Percentiles rank a stretch among this genome's conserved stretches.
phyloP scores from a whole-genome alignment of 2,329 filamentous ascomycete species.

The Pestalotiopsis sp. region DNA sequence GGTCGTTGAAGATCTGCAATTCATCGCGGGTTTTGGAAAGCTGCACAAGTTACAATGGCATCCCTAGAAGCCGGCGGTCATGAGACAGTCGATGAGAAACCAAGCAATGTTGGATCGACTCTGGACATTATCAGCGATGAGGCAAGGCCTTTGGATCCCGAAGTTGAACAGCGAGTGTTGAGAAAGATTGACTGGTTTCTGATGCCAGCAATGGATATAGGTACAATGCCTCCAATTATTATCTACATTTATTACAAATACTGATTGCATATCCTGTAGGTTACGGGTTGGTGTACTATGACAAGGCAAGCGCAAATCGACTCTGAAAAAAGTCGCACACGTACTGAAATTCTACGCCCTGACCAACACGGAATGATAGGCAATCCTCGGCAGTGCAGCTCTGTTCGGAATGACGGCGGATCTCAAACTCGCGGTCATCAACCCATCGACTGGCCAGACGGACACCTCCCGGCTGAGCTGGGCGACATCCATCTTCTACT shows the following conservation, averaged over 20 bases:
- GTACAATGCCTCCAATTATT: conserved; percentile 26
- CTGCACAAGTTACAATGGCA: too few species aligned
- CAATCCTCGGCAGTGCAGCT: conserved; percentile 70
- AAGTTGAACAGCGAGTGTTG: conserved; percentile 26
- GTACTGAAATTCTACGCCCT: too few species aligned
- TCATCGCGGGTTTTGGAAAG: too few species aligned
- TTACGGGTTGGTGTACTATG: conserved; percentile 68
- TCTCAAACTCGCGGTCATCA: conserved; percentile 56
- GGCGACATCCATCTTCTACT: conserved; percentile 80
- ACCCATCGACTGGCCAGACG: conserved; percentile 49
- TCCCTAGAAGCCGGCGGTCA: too few species aligned
- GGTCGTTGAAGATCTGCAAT: too few species aligned
- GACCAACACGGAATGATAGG: conserved; percentile 37
- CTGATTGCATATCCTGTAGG: background rate
- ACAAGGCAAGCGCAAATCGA: conserved; percentile 48
- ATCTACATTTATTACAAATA: background rate
- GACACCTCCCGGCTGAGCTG: conserved; percentile 70
- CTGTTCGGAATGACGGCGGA: conserved; percentile 77
- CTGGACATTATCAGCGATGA: too few species aligned
- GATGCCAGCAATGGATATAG: conserved; percentile 66
- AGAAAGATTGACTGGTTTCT: conserved; percentile 68
- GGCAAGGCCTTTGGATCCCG: too few species aligned
- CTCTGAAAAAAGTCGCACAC: too few species aligned
- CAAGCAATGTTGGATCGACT: too few species aligned
- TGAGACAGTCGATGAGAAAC: too few species aligned